A percentile compares a stretch with the other conserved stretches of the same genome.
Evolutionary conservation across 352 stramenopile genomes (phyloP).

Genomic region (Phytopythium litorale): DNA sequence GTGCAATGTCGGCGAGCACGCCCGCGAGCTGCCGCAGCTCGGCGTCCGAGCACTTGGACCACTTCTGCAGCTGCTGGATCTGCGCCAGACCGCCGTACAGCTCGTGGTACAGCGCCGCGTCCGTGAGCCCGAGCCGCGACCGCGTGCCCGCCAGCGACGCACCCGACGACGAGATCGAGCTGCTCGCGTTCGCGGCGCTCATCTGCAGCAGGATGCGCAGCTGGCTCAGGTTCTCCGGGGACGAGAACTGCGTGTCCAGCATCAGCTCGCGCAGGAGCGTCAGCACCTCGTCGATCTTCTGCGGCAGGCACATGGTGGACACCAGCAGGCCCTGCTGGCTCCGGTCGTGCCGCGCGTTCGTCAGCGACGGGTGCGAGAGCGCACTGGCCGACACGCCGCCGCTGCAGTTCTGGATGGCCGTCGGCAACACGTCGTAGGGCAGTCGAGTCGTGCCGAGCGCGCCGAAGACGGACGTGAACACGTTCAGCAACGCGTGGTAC

Average conservation of each 20-base stretch:
- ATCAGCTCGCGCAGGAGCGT: slow-evolving; percentile 54
- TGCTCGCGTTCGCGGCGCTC: slow-evolving; percentile 60
- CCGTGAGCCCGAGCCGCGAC: slow-evolving; percentile 52
- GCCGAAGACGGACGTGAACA: slow-evolving; percentile 72
- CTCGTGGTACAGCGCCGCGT: slow-evolving; percentile 54
- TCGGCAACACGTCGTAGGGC: slow-evolving; percentile 63
- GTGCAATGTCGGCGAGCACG: slow-evolving; percentile 58
- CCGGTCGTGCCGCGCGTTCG: slow-evolving; percentile 25
- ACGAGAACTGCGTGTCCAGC: slow-evolving; percentile 71
- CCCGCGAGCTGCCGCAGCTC: slow-evolving; percentile 51
- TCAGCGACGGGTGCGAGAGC: slow-evolving; percentile 51
- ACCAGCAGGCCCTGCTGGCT: slow-evolving; percentile 64
- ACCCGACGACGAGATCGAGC: slow-evolving; percentile 65
- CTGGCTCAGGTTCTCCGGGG: slow-evolving; percentile 66
- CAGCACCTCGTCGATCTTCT: slow-evolving; percentile 69
- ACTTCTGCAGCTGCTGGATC: slow-evolving; percentile 72
- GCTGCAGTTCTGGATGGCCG: slow-evolving; percentile 72
- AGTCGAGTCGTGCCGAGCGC: slow-evolving; percentile 68
- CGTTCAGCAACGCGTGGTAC: slow-evolving; percentile 61
- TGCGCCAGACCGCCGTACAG: slow-evolving; percentile 69
- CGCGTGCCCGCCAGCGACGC: slow-evolving; percentile 54
- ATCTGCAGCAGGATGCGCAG: slow-evolving; percentile 74
- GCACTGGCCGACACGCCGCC: slow-evolving; percentile 64
- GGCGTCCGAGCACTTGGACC: slow-evolving; percentile 61
- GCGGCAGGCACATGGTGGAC: slow-evolving; percentile 62